A percentile compares a stretch with the other conserved stretches of the same genome.
Conservation (phyloP, 78 protist species). For the Dictyostelium brefeldianum region DNA sequence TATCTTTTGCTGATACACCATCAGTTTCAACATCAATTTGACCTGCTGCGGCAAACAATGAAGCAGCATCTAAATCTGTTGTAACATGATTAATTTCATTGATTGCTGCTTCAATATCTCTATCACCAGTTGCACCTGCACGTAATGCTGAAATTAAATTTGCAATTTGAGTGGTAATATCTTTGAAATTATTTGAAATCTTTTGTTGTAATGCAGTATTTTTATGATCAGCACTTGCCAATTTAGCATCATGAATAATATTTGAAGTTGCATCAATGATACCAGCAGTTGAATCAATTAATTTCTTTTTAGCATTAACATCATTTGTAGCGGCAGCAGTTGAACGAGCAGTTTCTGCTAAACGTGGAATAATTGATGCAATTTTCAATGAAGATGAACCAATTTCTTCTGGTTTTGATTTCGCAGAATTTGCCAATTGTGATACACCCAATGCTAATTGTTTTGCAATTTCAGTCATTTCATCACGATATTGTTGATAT, state of each 20-base stretch:
- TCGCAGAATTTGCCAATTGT: conserved; percentile 60
- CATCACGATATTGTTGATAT: conserved; percentile 73
- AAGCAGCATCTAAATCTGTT: conserved; percentile 80
- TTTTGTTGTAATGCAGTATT: conserved; percentile 50
- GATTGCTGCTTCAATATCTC: conserved; percentile 66
- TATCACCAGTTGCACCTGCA: conserved; percentile 83
- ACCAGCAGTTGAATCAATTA: conserved; percentile 60
- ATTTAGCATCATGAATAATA: conserved; percentile 72
- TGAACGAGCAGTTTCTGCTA: conserved; percentile 71
- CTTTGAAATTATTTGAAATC: conserved; percentile 78
- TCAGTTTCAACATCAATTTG: conserved; percentile 63
- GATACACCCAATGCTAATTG: conserved; percentile 67
- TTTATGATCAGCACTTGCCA: conserved; percentile 74
- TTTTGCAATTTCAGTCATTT: conserved; percentile 76
- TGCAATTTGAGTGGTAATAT: conserved; percentile 72
- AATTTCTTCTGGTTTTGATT: conserved; percentile 81
- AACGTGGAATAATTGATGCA: conserved; percentile 71
- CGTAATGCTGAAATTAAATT: conserved; percentile 59
- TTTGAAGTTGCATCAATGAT: conserved; percentile 73
- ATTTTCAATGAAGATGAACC: conserved; percentile 65
- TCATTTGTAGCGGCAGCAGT: conserved; percentile 81
- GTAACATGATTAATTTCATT: conserved; percentile 46
- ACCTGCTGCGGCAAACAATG: conserved; percentile 84
- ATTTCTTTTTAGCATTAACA: conserved; percentile 50
- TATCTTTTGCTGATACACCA: conserved; percentile 5